Evolutionary conservation across 352 stramenopile genomes (phyloP).

Genomic region (Globisporangium yorkense): DNA sequence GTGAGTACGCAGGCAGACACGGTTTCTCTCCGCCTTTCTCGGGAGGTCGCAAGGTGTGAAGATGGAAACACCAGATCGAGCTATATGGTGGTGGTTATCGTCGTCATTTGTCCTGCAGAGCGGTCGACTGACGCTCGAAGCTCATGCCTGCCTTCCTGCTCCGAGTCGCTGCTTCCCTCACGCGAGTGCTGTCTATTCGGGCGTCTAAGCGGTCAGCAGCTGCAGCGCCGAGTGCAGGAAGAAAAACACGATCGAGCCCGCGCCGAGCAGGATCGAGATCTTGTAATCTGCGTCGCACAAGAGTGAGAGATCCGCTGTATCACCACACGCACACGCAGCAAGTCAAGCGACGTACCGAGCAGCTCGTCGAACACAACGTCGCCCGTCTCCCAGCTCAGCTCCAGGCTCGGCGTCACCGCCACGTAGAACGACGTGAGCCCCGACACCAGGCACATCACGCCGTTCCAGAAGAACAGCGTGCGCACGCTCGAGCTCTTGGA

Average conservation of each 20-base stretch:
- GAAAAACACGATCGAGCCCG: conserved; percentile 52
- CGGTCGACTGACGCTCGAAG: too few relatives aligned
- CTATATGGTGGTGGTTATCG: too few relatives aligned
- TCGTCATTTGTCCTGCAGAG: too few relatives aligned
- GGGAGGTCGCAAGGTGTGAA: too few relatives aligned
- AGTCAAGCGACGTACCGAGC: conserved; percentile 37
- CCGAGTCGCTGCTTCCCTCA: too few relatives aligned
- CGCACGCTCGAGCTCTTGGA: conserved; percentile 30
- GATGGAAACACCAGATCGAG: too few relatives aligned
- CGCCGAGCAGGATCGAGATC: conserved; percentile 67
- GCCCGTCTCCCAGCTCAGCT: conserved; percentile 60
- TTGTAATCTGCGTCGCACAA: conserved; percentile 60
- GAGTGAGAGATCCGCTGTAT: background rate
- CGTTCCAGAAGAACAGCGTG: conserved; percentile 69
- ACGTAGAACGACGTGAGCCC: conserved; percentile 49
- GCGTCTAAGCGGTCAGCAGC: conserved; percentile 8
- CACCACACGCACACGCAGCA: conserved; percentile 1
- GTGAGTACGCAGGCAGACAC: too few relatives aligned
- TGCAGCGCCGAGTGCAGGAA: conserved; percentile 59
- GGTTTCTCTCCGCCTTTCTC: too few relatives aligned
- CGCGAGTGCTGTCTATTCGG: background rate
- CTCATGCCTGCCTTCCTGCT: too few relatives aligned
- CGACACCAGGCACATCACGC: conserved; percentile 48
- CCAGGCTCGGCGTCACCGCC: conserved; percentile 49
- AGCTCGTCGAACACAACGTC: conserved; percentile 53